Conservation (phyloP, 148 eudicot genomes). For the Arctostaphylos glauca region DNA sequence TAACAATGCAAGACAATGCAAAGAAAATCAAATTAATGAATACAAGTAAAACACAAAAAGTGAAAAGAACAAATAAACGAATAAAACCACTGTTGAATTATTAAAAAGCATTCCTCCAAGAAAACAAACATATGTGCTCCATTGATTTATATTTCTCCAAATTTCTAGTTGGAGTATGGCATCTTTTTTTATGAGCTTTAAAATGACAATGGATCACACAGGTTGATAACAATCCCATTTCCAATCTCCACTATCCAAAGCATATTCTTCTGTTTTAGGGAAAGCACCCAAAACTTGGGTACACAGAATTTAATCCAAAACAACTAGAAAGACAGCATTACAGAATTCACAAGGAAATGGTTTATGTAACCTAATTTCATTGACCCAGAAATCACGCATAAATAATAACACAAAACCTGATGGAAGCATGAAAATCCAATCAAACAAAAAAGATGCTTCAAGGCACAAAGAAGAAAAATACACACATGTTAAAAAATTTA, state of each 20-base stretch:
- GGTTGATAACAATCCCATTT: background rate
- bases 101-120: background rate
- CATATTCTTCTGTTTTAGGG: background rate
- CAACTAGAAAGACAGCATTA: background rate
- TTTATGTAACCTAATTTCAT: background rate
- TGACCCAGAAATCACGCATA: background rate
- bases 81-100: background rate
- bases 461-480: background rate
- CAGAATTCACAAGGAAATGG: background rate
- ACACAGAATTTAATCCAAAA: background rate
- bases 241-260: slow-evolving; percentile 4
- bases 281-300: background rate
- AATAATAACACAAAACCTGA: background rate
- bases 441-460: background rate
- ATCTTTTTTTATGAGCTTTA: background rate
- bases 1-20: background rate
- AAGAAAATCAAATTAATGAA: background rate
- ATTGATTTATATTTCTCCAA: background rate
- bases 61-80: background rate
- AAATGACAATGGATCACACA: background rate
- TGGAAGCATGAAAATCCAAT: background rate
- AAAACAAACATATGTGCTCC: too few relatives aligned
- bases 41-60: background rate
- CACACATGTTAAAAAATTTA: background rate
- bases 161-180: background rate